phyloP scores from a whole-genome alignment of 306 rosid species.

The Quercus bicolor region DNA sequence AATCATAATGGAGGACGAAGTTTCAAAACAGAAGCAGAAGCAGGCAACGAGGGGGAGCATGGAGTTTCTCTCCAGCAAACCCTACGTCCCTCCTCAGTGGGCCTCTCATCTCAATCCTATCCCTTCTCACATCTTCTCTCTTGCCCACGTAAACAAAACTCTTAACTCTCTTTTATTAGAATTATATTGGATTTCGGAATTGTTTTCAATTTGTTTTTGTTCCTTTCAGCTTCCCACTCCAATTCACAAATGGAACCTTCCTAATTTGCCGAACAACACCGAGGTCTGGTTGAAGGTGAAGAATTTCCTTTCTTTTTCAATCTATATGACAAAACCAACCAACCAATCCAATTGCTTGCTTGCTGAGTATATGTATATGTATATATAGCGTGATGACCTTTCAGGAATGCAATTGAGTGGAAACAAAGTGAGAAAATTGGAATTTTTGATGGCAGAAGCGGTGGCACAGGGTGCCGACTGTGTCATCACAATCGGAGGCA shows the following conservation, averaged over 20 bases:
- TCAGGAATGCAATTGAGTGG: slow-evolving; percentile 96
- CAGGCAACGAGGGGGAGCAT: no score
- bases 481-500: slow-evolving; percentile 75
- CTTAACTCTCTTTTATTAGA: no score
- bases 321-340: no score
- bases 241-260: slow-evolving; percentile 94
- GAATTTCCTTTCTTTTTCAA: not conserved
- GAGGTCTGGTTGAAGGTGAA: slow-evolving; percentile 81
- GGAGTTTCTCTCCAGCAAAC: slow-evolving; percentile 12
- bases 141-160: slow-evolving; percentile 48
- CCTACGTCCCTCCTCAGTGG: slow-evolving; percentile 78
- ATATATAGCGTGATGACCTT: slow-evolving; percentile 77
- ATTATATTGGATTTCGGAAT: not conserved
- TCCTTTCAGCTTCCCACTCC: slow-evolving; percentile 78
- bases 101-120: slow-evolving; percentile 69
- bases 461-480: slow-evolving; percentile 76
- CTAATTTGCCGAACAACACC: slow-evolving; percentile 69
- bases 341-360: no score
- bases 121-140: slow-evolving; percentile 70
- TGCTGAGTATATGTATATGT: no score
- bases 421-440: slow-evolving; percentile 86
- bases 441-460: slow-evolving; percentile 90
- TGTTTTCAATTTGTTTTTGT: not conserved
- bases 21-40: no score
- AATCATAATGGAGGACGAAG: no score